Percentiles rank a stretch among this genome's conserved stretches.
These are phyloP conservation scores for Colletotrichum graminicola DNA, from an alignment of 2,329 filamentous ascomycete genomes.

Conservation along the genomic window DNA sequence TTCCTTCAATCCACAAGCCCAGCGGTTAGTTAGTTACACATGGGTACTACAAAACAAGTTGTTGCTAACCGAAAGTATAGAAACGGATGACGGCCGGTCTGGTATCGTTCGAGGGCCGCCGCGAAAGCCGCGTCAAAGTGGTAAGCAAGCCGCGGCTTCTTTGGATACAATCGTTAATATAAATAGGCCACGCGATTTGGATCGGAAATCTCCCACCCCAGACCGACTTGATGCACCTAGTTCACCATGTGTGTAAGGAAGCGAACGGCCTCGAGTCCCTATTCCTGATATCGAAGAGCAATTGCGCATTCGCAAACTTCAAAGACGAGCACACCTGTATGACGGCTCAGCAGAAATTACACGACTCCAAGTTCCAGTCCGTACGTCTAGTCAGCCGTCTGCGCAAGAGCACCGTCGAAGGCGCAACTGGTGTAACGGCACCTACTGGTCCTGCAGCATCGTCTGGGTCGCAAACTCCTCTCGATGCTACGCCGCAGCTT, in stretches of 20 bases:
- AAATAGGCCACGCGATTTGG: constrained; percentile 87
- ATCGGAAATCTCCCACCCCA: constrained; percentile 93
- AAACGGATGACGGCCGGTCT: constrained; percentile 49
- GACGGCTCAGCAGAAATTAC: constrained; percentile 83
- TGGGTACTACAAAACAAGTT: no score
- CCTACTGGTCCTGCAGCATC: constrained; percentile 67
- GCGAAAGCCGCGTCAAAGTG: constrained; percentile 71
- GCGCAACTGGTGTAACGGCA: constrained; percentile 60
- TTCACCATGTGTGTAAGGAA: constrained; percentile 88
- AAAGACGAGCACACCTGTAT: constrained; percentile 82
- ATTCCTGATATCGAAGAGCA: constrained; percentile 96
- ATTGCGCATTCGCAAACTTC: constrained; percentile 97
- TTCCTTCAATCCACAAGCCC: constrained; percentile 1
- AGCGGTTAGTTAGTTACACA: neutral
- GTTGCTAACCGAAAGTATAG: constrained; percentile 9
- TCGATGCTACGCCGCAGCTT: constrained; percentile 14
- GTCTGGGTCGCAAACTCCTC: constrained; percentile 32
- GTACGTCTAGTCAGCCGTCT: constrained; percentile 88
- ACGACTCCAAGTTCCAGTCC: constrained; percentile 90
- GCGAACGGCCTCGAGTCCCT: constrained; percentile 85
- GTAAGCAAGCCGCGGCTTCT: constrained; percentile 52
- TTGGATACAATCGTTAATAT: constrained; percentile 42
- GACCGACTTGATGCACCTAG: constrained; percentile 84
- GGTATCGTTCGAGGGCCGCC: constrained; percentile 66
- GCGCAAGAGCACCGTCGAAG: constrained; percentile 68